These are phyloP conservation scores for Pyrenophora seminiperda DNA, from an alignment of 2,329 filamentous ascomycete species.

Conservation along the genomic window DNA sequence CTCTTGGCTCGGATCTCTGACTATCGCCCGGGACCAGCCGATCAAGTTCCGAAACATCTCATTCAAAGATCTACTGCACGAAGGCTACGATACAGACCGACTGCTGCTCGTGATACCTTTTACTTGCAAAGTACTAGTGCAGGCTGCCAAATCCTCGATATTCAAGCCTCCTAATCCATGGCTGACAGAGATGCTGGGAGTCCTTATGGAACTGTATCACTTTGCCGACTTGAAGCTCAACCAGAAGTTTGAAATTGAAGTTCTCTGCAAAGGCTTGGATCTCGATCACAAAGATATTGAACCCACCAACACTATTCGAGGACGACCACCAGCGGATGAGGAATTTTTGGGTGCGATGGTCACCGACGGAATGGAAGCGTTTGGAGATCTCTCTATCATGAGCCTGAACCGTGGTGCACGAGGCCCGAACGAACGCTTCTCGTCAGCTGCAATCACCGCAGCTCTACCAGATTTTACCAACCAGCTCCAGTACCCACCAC, in stretches of 20 bases:
- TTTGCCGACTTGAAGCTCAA: constrained; percentile 93
- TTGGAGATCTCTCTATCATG: constrained; percentile 73
- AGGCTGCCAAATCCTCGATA: constrained; percentile 81
- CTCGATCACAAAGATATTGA: constrained; percentile 93
- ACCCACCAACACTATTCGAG: constrained; percentile 83
- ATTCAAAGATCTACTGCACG: constrained; percentile 92
- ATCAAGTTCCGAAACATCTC: constrained; percentile 97
- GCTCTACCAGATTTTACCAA: constrained; percentile 83
- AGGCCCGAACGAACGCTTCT: constrained; percentile 73
- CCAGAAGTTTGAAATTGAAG: constrained; percentile 97
- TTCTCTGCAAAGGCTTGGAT: constrained; percentile 88
- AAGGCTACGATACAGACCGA: constrained; percentile 90
- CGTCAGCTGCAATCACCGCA: constrained; percentile 76
- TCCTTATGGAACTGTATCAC: constrained; percentile 92
- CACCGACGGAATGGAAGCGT: constrained; percentile 73
- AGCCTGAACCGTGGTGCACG: constrained; percentile 65
- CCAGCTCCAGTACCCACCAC: constrained; percentile 75
- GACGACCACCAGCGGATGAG: constrained; percentile 69
- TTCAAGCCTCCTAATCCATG: constrained; percentile 96
- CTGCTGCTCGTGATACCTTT: constrained; percentile 94
- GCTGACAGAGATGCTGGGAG: constrained; percentile 92
- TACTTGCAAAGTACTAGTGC: constrained; percentile 91
- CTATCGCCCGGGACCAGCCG: constrained; percentile 89
- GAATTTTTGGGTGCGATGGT: constrained; percentile 60
- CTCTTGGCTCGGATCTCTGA: constrained; percentile 90